Base-by-base conservation (phyloP, 2,329 filamentous ascomycete species). In the Orbilia oligospora region DNA sequence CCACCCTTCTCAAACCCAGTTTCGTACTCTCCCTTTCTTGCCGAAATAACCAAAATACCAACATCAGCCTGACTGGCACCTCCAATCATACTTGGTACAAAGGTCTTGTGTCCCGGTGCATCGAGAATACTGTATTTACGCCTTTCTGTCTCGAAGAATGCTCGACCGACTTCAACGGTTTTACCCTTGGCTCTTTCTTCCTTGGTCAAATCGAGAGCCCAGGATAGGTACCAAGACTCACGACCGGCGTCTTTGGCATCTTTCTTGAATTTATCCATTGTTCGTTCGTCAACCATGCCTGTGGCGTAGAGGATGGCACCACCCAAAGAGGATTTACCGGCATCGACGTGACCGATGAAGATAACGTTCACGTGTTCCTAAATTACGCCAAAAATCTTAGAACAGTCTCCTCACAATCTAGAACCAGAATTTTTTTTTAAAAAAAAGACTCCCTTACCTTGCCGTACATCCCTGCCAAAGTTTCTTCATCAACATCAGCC, bases 221-320 rank as follows among this genome's bases (percentile, higher is more conserved):
- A 99, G 51, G 96, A 99, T 22, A 99, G 89, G 85, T 98, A 99
- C 96, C 96, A 99, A 2, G 95, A 97, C 87, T 98, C 96, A 87
- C 94, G 92, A 67, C 96, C 96, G 81, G 96, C 89, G 10, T 98
- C 96, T 87, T 97, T 98, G 64, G 96, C 95, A 83, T 99, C 97
- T 82, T 90, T 90, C 89, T 95, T 97, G 88, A 97, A 97, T 86
- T 99, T 99, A 68, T 99, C 96, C 88, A 99, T 90, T 41, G 96
- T 99, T 84, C 96, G 90, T 86, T 99, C 94, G 83, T 99, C 97
- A n/a, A 99, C 96, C 96, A 98, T 99, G 78, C 96, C 96, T 4
- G 95, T 97, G 66, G 90, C 90, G 84, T 96, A 97, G 14, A 99
- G 88, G 80, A 99, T 97, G 66, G 93, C 93, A 64, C 96, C 96